A percentile compares a stretch with the other conserved stretches of the same genome.
Evolutionary conservation across 148 eudicot genomes (phyloP).

Genomic region (Rhododendron kiyosumense): DNA sequence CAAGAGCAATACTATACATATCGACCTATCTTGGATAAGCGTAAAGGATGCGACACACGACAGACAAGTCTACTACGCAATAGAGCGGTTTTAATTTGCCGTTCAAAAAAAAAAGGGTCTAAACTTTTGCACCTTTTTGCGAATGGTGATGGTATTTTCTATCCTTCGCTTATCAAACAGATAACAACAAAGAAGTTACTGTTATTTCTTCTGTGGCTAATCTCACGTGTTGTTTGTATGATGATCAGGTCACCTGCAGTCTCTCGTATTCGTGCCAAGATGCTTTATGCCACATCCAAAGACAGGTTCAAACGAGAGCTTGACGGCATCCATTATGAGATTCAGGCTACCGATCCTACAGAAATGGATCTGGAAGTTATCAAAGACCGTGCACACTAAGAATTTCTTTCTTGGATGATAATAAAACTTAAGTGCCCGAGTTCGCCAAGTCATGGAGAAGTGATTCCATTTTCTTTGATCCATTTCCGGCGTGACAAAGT

Average conservation of each 20-base stretch:
- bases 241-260: constrained; percentile 52
- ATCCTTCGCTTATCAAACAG: background rate
- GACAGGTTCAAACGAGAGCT: constrained; percentile 55
- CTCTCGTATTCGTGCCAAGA: constrained; percentile 63
- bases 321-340: constrained; percentile 74
- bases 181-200: too few species aligned
- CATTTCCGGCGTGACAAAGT: background rate
- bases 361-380: constrained; percentile 81
- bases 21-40: too few species aligned
- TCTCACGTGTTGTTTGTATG: background rate
- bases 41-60: too few species aligned
- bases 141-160: background rate
- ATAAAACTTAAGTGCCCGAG: background rate
- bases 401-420: background rate
- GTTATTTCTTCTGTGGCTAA: background rate
- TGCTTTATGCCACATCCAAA: constrained; percentile 70
- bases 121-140: too few species aligned
- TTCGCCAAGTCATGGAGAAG: background rate
- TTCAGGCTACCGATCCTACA: constrained; percentile 80
- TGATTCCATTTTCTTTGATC: background rate
- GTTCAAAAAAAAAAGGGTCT: background rate
- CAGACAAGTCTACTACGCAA: too few species aligned
- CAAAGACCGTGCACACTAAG: constrained; percentile 49
- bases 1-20: too few species aligned
- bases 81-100: too few species aligned